Percentiles rank a stretch among this genome's conserved stretches.
These are phyloP conservation scores for Fraxinus angustifolia DNA, from an alignment of 305 asterid species.

Conservation along the genomic window DNA sequence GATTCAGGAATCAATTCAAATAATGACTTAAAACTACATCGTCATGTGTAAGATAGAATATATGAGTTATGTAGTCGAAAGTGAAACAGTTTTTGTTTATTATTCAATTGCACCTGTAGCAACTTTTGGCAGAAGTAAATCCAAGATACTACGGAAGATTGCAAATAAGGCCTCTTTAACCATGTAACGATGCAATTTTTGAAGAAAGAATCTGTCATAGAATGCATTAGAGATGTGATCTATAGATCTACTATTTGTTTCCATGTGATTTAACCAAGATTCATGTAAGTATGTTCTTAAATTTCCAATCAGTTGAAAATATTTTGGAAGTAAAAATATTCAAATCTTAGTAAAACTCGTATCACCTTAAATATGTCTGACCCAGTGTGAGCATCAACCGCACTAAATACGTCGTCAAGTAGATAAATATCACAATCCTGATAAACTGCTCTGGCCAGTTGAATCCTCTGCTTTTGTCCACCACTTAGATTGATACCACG, in stretches of 20 bases:
- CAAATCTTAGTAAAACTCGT: neutral
- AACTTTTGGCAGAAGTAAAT: neutral
- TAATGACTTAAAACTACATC: neutral
- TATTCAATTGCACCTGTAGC: neutral
- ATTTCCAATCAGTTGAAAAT: neutral
- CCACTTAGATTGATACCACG: slow-evolving; percentile 97
- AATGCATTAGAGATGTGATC: neutral
- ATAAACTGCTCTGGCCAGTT: slow-evolving; percentile 94
- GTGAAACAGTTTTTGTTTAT: neutral
- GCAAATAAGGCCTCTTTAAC: neutral
- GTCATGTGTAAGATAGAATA: neutral
- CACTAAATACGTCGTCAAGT: slow-evolving; percentile 91
- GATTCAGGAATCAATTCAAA: neutral
- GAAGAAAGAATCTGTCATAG: neutral
- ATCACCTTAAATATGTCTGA: slow-evolving; percentile 88
- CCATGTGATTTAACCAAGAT: neutral
- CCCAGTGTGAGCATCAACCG: slow-evolving; percentile 98
- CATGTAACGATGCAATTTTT: neutral
- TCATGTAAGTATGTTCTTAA: neutral
- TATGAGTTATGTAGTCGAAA: neutral
- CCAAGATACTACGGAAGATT: neutral
- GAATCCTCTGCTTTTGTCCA: slow-evolving; percentile 94
- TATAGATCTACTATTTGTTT: neutral
- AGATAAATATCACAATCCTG: slow-evolving; percentile 87
- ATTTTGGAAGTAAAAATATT: neutral